These are phyloP conservation scores for Hepatocystis sp. DNA, from an alignment of 169 alveolate species.

Conservation along the genomic window DNA sequence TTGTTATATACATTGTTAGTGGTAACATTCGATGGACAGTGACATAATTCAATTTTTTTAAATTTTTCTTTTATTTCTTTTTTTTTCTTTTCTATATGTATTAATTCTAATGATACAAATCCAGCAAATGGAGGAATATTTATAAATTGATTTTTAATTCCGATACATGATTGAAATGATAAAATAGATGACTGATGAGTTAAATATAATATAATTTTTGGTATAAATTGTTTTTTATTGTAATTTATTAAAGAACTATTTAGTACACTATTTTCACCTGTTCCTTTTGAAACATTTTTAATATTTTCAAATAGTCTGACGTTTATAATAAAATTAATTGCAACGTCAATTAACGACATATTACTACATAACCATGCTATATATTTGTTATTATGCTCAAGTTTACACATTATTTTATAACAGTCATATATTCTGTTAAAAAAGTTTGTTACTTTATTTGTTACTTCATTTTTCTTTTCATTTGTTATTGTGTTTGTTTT, in stretches of 20 bases:
- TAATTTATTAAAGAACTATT: too few species aligned
- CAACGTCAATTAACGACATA: constrained; percentile 67
- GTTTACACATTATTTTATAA: constrained; percentile 44
- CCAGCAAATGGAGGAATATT: constrained; percentile 67
- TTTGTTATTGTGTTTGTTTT: background rate
- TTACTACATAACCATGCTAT: constrained; percentile 66
- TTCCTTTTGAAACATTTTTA: background rate
- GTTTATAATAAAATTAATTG: constrained; percentile 39
- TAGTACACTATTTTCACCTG: too few species aligned
- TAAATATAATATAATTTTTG: constrained; percentile 37
- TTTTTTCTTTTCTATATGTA: constrained; percentile 34
- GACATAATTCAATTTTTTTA: background rate
- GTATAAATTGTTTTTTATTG: constrained; percentile 26
- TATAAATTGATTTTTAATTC: constrained; percentile 34
- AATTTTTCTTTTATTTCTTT: background rate
- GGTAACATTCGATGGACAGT: background rate
- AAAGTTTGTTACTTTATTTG: constrained; percentile 11
- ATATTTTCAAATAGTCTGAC: constrained; percentile 32
- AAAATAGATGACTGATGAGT: constrained; percentile 64
- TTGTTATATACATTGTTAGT: too few species aligned
- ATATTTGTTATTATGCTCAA: constrained; percentile 51
- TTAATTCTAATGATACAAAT: constrained; percentile 45
- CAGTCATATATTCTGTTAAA: constrained; percentile 52
- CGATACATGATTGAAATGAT: constrained; percentile 67
- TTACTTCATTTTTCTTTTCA: constrained; percentile 15